Evolutionary conservation across 2,329 filamentous ascomycete genomes (phyloP).

Genomic region (Drechslerella coelobrocha): DNA sequence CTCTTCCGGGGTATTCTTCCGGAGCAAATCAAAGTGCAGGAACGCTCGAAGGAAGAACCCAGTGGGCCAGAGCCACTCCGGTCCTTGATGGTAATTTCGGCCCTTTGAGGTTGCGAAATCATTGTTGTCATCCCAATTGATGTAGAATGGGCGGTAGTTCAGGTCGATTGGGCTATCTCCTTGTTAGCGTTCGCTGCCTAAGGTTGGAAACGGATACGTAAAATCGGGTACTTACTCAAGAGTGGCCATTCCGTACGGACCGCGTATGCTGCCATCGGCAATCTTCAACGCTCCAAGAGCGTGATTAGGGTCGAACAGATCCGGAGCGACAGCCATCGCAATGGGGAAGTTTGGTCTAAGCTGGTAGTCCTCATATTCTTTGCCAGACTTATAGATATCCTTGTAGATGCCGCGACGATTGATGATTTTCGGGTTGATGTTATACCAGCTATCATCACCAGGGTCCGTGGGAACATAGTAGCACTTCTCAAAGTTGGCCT

Average conservation of each 20-base stretch:
- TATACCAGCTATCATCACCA: slow-evolving; percentile 76
- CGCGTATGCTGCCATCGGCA: slow-evolving; percentile 79
- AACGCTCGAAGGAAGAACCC: slow-evolving; percentile 93
- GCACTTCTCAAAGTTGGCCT: slow-evolving; percentile 85
- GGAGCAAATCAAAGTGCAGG: slow-evolving; percentile 83
- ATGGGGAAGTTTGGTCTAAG: slow-evolving; percentile 92
- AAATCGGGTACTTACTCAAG: slow-evolving; percentile 66
- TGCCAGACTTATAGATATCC: slow-evolving; percentile 89
- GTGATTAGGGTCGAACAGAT: slow-evolving; percentile 79
- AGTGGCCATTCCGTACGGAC: slow-evolving; percentile 93
- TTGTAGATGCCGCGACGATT: slow-evolving; percentile 98
- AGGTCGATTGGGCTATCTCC: slow-evolving; percentile 71
- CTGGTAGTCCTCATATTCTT: slow-evolving; percentile 97
- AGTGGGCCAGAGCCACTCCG: slow-evolving; percentile 97
- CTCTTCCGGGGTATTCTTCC: slow-evolving; percentile 71
- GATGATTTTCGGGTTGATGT: slow-evolving; percentile 78
- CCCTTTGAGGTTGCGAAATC: slow-evolving; percentile 94
- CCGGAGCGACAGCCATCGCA: slow-evolving; percentile 90
- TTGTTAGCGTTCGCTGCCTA: neutral
- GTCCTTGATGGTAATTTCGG: slow-evolving; percentile 96
- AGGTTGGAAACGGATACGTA: neutral
- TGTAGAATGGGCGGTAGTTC: slow-evolving; percentile 94
- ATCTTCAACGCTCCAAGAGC: slow-evolving; percentile 80
- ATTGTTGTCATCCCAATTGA: slow-evolving; percentile 89
- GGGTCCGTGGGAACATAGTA: slow-evolving; percentile 81